Percentiles rank a stretch among this genome's conserved stretches.
phyloP scores from a whole-genome alignment of 768 basidiomycete species.

The Lactifluus echinatus region DNA sequence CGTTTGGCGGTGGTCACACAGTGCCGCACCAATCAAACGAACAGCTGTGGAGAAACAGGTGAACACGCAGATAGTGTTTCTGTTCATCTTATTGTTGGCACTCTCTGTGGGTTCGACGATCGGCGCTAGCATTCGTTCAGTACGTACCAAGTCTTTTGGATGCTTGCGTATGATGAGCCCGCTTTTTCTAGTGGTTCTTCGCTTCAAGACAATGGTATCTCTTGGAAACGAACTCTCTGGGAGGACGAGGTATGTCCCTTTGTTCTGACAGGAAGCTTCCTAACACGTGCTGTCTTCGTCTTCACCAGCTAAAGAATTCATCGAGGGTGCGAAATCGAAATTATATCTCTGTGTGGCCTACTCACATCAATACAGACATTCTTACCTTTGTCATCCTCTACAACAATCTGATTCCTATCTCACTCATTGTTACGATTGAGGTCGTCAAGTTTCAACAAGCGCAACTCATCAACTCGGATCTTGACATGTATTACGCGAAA shows the following conservation, averaged over 20 bases:
- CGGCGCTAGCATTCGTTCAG: conserved; percentile 81
- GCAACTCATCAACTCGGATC: conserved; percentile 91
- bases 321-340: conserved; percentile 53
- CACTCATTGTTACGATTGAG: conserved; percentile 99
- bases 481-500: conserved; percentile 95
- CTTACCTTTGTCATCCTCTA: conserved; percentile 98
- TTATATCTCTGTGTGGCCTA: background rate
- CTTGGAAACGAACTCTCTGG: conserved; percentile 47
- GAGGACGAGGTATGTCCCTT: conserved; percentile 46
- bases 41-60: conserved; percentile 95
- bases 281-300: background rate
- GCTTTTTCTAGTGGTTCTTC: conserved; percentile 63
- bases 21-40: conserved; percentile 92
- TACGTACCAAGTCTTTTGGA: conserved; percentile 27
- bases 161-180: background rate
- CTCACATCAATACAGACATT: conserved; percentile 51
- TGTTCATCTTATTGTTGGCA: conserved; percentile 80
- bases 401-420: conserved; percentile 98
- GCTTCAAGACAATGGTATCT: conserved; percentile 89
- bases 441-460: conserved; percentile 99
- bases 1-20: conserved; percentile 25
- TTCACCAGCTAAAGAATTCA: conserved; percentile 57
- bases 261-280: background rate
- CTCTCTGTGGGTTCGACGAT: conserved; percentile 88
- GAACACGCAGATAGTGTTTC: conserved; percentile 91